Evolutionary conservation across 495 filamentous ascomycete genomes (phyloP), one percentile per base, ranked within the genome.

Genomic region (Cercophora newfieldiana): DNA sequence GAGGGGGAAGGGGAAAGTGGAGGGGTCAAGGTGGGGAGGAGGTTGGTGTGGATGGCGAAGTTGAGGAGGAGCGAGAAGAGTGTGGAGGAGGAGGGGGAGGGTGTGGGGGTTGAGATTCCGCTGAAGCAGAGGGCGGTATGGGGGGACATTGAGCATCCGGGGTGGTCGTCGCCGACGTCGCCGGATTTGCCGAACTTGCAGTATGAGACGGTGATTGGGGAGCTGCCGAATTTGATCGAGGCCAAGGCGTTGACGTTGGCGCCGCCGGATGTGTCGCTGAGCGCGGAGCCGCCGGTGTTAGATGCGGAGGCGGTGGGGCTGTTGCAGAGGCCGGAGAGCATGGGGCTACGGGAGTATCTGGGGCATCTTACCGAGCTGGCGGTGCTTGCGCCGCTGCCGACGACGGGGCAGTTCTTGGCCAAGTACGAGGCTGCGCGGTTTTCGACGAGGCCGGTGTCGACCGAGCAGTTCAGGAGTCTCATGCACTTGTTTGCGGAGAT

Each of bases 151-250:
- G 85, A 89, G 64, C 95, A 99, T 69, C 86, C 90, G 0, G 96
- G 94, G 55, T 98, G 96, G 95, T 90, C 89, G 4, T 89, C 93
- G 2, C 93, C 95, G 7, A 77, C 79, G 8, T 91, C 87, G 0
- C 79, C 81, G 2, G 90, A 96, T 69, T 76, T 96, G 1, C 88
- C 93, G 5, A 87, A 93, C 68, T 77, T 97, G 10, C 88, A 94
- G 53, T 97, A 94, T 73, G 81, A 81, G 47, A 86, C 85, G 0
- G 91, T 99, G n/a, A 85, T 99, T 14, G 79, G 82, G 21, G 96
- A 98, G 78, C 81, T 99, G 16, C 91, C 94, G 1, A 90, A 97
- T 71, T 82, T 99, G 24, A 93, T 99, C 64, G 95, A 99, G 76
- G 94, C 93, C 0, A 93, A 93, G 77, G 95, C 93, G 7, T 88